Percentiles rank a stretch among this genome's conserved stretches.
phyloP scores from a whole-genome alignment of 129 eudicot genomes.

The Saussurea involucrata region DNA sequence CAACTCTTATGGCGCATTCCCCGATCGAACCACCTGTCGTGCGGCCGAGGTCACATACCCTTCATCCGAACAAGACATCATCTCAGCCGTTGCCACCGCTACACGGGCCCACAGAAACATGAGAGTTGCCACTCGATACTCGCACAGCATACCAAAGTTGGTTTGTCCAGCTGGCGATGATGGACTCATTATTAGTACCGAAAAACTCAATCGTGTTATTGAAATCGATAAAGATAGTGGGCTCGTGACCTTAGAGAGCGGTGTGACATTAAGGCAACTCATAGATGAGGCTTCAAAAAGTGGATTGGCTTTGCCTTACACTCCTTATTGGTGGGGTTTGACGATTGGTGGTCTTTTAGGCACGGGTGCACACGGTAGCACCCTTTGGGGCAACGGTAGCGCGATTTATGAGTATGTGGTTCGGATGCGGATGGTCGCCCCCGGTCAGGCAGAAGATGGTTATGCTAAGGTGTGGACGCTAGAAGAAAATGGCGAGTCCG shows the following conservation, averaged over 20 bases:
- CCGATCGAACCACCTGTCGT: constrained; percentile 61
- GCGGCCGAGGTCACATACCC: constrained; percentile 64
- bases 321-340: constrained; percentile 91
- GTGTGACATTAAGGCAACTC: constrained; percentile 57
- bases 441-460: constrained; percentile 48
- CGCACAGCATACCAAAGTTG: constrained; percentile 75
- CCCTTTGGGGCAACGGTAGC: constrained; percentile 75
- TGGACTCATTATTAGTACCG: constrained; percentile 72
- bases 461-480: constrained; percentile 49
- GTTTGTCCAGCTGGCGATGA: constrained; percentile 63
- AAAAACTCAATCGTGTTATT: constrained; percentile 39
- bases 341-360: constrained; percentile 81
- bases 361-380: constrained; percentile 92
- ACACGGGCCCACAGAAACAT: constrained; percentile 44
- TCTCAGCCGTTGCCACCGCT: constrained; percentile 46
- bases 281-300: constrained; percentile 58
- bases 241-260: constrained; percentile 58
- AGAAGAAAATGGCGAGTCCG: constrained; percentile 15
- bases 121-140: constrained; percentile 63
- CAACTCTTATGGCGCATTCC: constrained; percentile 72
- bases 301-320: constrained; percentile 59
- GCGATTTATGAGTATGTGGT: constrained; percentile 66
- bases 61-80: constrained; percentile 54
- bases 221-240: constrained; percentile 23
- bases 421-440: constrained; percentile 47